Conservation (phyloP, 1,139 yeast genomes). For the Suhomyces taliae region DNA sequence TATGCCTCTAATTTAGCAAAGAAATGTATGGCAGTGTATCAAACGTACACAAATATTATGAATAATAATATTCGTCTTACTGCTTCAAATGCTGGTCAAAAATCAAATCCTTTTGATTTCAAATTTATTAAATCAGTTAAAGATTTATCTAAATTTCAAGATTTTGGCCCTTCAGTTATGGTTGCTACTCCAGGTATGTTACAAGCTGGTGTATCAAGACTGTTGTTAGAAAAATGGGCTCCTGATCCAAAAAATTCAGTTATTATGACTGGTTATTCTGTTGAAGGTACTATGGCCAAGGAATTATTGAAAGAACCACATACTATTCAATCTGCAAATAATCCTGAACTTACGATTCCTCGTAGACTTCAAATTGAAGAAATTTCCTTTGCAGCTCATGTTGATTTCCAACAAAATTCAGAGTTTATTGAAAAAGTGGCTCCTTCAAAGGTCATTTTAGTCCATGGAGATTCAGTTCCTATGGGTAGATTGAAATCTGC, state of each 20-base stretch:
- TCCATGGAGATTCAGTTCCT: slow-evolving; percentile 97
- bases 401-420: slow-evolving; percentile 90
- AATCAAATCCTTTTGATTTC: slow-evolving; percentile 81
- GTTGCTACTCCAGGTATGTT: slow-evolving; percentile 98
- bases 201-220: slow-evolving; percentile 92
- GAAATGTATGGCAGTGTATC: slow-evolving; percentile 96
- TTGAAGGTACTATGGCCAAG: slow-evolving; percentile 98
- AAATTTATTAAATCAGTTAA: slow-evolving; percentile 80
- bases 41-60: slow-evolving; percentile 96
- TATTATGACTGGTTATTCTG: slow-evolving; percentile 93
- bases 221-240: slow-evolving; percentile 91
- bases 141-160: slow-evolving; percentile 82
- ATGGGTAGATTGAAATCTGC: slow-evolving; percentile 98
- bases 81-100: slow-evolving; percentile 43
- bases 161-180: slow-evolving; percentile 93
- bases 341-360: slow-evolving; percentile 83
- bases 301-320: slow-evolving; percentile 83
- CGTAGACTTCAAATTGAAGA: slow-evolving; percentile 90
- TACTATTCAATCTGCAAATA: slow-evolving; percentile 75
- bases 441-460: slow-evolving; percentile 81
- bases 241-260: slow-evolving; percentile 92
- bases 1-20: slow-evolving; percentile 93
- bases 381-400: slow-evolving; percentile 98
- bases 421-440: slow-evolving; percentile 86
- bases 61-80: slow-evolving; percentile 82